These are phyloP conservation scores for Herpetospermum pedunculosum DNA, from an alignment of 306 rosid genomes.

Conservation along the genomic window DNA sequence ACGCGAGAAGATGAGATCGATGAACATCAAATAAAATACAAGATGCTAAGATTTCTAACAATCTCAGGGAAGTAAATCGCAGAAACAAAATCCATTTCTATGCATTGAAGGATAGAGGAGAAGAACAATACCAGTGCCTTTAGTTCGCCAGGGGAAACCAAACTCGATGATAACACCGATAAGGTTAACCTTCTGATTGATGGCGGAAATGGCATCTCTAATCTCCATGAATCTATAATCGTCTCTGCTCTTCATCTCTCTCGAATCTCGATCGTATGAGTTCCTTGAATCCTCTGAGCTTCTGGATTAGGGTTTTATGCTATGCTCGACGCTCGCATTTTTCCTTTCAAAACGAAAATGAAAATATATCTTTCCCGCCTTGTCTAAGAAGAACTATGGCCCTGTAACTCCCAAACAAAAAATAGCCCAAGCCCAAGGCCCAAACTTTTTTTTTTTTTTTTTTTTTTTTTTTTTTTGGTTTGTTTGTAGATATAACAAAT, in stretches of 20 bases:
- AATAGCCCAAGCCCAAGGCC: no score
- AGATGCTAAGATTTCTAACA: not conserved
- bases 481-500: no score
- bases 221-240: slow-evolving; percentile 28
- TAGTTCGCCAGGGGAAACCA: slow-evolving; percentile 28
- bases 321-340: not conserved
- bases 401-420: no score
- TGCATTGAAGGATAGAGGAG: not conserved
- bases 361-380: not conserved
- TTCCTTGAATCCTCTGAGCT: not conserved
- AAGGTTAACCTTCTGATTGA: slow-evolving; percentile 30
- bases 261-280: no score
- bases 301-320: not conserved
- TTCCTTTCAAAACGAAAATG: not conserved
- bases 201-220: slow-evolving; percentile 22
- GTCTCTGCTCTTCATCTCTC: slow-evolving; percentile 15
- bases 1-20: not conserved
- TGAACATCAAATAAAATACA: not conserved
- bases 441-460: no score
- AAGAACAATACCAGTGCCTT: slow-evolving; percentile 39
- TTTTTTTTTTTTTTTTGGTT: no score
- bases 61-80: not conserved
- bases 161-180: slow-evolving; percentile 38
- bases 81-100: not conserved
- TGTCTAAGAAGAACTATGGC: no score